Evolutionary conservation across 352 stramenopile genomes (phyloP).

Genomic region (Hyaloperonospora brassicae): DNA sequence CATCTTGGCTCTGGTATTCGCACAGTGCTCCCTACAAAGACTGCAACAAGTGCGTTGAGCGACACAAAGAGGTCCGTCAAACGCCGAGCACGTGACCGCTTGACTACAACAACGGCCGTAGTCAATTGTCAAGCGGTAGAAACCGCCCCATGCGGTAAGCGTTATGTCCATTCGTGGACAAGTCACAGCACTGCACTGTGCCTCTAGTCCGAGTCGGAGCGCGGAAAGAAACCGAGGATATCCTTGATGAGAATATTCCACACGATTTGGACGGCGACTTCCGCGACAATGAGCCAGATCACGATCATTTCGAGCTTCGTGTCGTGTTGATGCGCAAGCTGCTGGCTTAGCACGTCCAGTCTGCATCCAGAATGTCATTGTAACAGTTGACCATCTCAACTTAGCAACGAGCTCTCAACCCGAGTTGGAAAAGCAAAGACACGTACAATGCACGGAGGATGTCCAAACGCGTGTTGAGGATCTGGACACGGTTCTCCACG

Average conservation of each 20-base stretch:
- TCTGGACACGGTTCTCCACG: conserved; percentile 86
- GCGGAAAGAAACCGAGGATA: conserved; percentile 80
- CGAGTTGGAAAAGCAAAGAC: not conserved
- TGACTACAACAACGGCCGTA: too few species aligned
- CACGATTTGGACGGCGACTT: conserved; percentile 84
- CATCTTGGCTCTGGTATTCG: too few species aligned
- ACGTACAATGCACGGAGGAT: conserved; percentile 88
- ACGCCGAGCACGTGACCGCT: too few species aligned
- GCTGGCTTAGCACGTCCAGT: conserved; percentile 87
- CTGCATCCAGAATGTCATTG: conserved; percentile 21
- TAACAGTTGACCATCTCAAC: not conserved
- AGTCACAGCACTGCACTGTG: not conserved
- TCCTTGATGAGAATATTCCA: conserved; percentile 88
- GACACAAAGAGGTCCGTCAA: too few species aligned
- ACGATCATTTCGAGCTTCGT: conserved; percentile 91
- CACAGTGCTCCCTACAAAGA: too few species aligned
- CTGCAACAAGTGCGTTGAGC: too few species aligned
- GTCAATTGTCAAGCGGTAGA: too few species aligned
- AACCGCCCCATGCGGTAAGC: too few species aligned
- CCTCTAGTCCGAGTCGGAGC: conserved; percentile 39
- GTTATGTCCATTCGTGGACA: too few species aligned
- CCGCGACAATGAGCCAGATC: conserved; percentile 89
- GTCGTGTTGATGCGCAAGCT: conserved; percentile 86
- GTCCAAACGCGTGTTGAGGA: conserved; percentile 91
- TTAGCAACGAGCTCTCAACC: not conserved